Conservation (phyloP, 1,139 yeast genomes). For the Cylindricascospora bacillispora region DNA sequence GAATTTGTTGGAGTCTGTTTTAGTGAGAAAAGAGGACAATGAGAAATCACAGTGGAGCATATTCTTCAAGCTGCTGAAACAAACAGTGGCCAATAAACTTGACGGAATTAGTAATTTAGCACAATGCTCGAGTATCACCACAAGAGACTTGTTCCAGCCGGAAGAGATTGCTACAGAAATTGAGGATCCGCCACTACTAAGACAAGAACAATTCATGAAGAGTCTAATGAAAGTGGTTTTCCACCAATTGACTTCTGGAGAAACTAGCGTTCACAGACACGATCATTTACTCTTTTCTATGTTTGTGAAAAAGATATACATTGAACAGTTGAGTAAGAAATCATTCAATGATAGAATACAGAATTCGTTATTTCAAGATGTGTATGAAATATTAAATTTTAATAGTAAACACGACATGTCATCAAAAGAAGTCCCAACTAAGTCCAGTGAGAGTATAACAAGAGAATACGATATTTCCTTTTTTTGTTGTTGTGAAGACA, state of each 20-base stretch:
- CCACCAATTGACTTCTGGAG: slow-evolving; percentile 12
- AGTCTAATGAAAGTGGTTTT: slow-evolving; percentile 20
- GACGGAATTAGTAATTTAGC: too few relatives aligned
- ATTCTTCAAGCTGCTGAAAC: too few relatives aligned
- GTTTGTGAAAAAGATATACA: slow-evolving; percentile 17
- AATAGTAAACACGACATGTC: not conserved
- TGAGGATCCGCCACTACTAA: slow-evolving; percentile 14
- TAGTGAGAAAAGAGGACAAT: too few relatives aligned
- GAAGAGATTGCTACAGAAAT: slow-evolving; percentile 3
- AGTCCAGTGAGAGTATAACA: not conserved
- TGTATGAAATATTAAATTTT: not conserved
- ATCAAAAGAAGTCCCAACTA: not conserved
- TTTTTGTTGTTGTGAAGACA: not conserved
- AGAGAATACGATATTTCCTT: not conserved
- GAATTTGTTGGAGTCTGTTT: too few relatives aligned
- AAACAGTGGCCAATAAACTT: too few relatives aligned
- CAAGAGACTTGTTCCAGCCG: not conserved
- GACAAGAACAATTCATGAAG: slow-evolving; percentile 17
- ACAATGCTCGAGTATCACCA: too few relatives aligned
- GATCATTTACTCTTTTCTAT: slow-evolving; percentile 23
- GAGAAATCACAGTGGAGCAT: too few relatives aligned
- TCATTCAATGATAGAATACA: not conserved
- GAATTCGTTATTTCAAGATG: not conserved
- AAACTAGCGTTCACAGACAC: slow-evolving; percentile 14
- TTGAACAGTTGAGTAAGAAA: slow-evolving; percentile 6